Evolutionary conservation across 345 rosid genomes (phyloP).

Genomic region (Hibiscus trionum): DNA sequence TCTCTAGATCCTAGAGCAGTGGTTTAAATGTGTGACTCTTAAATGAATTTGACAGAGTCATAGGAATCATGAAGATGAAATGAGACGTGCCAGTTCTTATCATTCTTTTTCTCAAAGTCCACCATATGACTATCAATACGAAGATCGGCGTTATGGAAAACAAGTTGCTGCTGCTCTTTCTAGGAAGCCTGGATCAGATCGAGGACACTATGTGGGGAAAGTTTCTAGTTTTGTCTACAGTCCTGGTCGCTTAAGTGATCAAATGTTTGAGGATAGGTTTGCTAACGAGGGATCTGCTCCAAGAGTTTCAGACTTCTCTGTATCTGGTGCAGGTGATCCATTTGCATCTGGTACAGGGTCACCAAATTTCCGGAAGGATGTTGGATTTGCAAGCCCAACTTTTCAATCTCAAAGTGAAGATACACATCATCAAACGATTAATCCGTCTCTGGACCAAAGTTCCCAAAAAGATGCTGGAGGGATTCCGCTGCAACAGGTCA

Average conservation of each 20-base stretch:
- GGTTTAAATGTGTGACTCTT: constrained; percentile 17
- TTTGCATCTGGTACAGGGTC: constrained; percentile 56
- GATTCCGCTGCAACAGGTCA: constrained; percentile 49
- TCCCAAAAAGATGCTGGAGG: constrained; percentile 34
- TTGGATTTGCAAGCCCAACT: constrained; percentile 52
- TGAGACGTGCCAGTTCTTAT: constrained; percentile 89
- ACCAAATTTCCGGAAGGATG: constrained; percentile 60
- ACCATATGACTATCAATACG: constrained; percentile 95
- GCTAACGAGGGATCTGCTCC: constrained; percentile 80
- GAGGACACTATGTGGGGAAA: constrained; percentile 53
- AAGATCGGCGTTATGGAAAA: constrained; percentile 82
- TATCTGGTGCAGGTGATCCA: constrained; percentile 72
- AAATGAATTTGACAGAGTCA: constrained; percentile 46
- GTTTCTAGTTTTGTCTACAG: constrained; percentile 68
- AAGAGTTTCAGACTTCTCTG: constrained; percentile 75
- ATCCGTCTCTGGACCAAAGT: constrained; percentile 36
- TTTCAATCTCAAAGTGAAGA: constrained; percentile 35
- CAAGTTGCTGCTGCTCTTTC: constrained; percentile 48
- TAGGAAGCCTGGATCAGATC: constrained; percentile 91
- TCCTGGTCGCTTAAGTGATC: constrained; percentile 65
- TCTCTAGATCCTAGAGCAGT: constrained; percentile 12
- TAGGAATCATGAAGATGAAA: constrained; percentile 52
- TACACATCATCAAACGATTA: constrained; percentile 21
- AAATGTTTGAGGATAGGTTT: constrained; percentile 63
- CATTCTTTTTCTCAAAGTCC: constrained; percentile 99